Percentiles rank a stretch among this genome's conserved stretches.
phyloP scores from a whole-genome alignment of 2,329 filamentous ascomycete genomes.

The Trichoderma breve region DNA sequence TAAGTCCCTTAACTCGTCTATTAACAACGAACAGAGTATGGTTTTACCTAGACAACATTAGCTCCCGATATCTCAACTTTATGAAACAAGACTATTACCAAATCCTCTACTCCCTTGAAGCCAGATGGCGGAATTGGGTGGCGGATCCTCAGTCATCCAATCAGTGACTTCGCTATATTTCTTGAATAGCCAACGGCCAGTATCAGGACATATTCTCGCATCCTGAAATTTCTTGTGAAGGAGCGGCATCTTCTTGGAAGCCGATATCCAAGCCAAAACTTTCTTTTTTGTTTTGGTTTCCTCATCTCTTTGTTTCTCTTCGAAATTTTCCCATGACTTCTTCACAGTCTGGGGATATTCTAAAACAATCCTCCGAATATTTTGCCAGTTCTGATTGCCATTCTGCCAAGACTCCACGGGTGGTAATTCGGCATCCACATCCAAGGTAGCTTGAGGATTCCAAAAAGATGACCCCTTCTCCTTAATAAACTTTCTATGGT shows the following conservation, averaged over 20 bases:
- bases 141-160: neutral
- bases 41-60: neutral
- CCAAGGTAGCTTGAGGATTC: neutral
- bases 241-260: neutral
- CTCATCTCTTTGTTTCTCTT: neutral
- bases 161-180: neutral
- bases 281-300: neutral
- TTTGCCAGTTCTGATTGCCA: neutral
- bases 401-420: too few relatives aligned
- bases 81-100: neutral
- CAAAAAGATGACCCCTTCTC: neutral
- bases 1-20: neutral
- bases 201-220: neutral
- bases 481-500: neutral
- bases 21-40: neutral
- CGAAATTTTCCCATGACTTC: neutral
- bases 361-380: neutral
- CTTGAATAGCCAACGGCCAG: slow-evolving; percentile 2
- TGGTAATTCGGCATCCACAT: neutral
- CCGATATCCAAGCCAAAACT: neutral
- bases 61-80: neutral
- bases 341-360: neutral
- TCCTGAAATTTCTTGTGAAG: neutral
- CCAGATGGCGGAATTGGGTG: slow-evolving; percentile 1
- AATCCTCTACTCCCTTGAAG: slow-evolving; percentile 2